Evolutionary conservation across 2,329 filamentous ascomycete genomes (phyloP), one percentile per base, ranked within the genome.

Genomic region (Fusarium humuli): DNA sequence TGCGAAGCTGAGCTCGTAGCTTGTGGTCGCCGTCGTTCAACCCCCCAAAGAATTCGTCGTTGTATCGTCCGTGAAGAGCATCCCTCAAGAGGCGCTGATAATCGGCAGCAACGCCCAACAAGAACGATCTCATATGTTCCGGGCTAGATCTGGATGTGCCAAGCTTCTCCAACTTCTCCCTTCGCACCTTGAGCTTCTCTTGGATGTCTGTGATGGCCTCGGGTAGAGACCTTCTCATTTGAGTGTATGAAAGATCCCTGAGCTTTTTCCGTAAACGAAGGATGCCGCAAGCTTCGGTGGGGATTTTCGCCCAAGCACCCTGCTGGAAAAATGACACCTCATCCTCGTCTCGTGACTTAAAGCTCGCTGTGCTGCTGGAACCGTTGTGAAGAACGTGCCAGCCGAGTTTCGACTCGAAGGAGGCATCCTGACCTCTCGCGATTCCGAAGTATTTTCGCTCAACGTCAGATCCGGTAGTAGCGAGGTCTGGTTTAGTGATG

Each of bases 41-140:
- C 1, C 55, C 69, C 4, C 77, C 75, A 47, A 84, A 84, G 60
- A 84, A 84, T 0, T 65, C 77, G 54, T 79, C 76, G 7, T 61
- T 72, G 57, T 80, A 80, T 2, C 67, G 70, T 0, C 79, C 78
- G 2, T 73, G 29, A 2, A 77, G 67, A 2, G 72, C 77, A 42
- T 78, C 74, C 6, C 71, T 59, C 1, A 74, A 72, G 10, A 80
- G 62, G 1, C 63, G 63, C 32, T 78, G 78, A 52, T 82, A 83
- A 0, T 71, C 64, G 30, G 73, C 74, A 22, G 81, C 79, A 18
- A 83, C 77, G 1, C 66, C 53, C 2, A 83, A 63, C 13, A 83
- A 73, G 54, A 79, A 81, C 0, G 67, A 60, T 27, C 79, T 65
- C 70, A 79, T 79, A 5, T 81, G 77, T 7, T 61, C 62, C 1